Conservation (phyloP, 1,284 basidiomycete genomes). For the Trichosporon asahii region DNA sequence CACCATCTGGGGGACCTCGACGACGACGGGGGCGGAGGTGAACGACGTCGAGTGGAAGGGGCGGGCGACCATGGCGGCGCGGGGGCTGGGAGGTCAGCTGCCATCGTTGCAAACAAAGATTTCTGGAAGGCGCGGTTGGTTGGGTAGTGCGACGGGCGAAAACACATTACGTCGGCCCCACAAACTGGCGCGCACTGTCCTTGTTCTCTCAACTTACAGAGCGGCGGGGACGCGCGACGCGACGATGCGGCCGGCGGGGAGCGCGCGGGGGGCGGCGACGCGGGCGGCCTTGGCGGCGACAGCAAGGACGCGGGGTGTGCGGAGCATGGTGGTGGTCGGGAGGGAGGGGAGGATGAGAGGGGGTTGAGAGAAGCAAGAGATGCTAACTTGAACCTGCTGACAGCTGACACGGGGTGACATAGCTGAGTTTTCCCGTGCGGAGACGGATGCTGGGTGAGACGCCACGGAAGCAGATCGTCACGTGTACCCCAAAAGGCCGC, state of each 20-base stretch:
- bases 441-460: conserved; percentile 3
- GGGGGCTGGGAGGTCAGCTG: conserved; percentile 2
- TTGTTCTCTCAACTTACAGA: neutral
- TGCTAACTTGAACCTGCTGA: neutral
- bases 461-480: conserved; percentile 7
- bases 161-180: conserved; percentile 11
- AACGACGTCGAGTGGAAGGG: conserved; percentile 22
- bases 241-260: conserved; percentile 17
- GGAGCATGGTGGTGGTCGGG: conserved; percentile 38
- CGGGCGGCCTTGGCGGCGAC: conserved; percentile 22
- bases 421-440: conserved; percentile 7
- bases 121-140: neutral
- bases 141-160: neutral
- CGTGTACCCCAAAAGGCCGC: conserved; percentile 10
- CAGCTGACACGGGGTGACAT: neutral
- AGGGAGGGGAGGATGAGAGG: conserved; percentile 11
- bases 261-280: conserved; percentile 21
- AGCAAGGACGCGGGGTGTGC: conserved; percentile 37
- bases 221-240: neutral
- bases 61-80: conserved; percentile 18
- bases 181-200: neutral
- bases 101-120: neutral
- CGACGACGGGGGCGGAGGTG: conserved; percentile 32
- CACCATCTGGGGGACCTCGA: conserved; percentile 94
- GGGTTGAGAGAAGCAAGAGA: neutral